Conservation (phyloP, 495 filamentous ascomycete species). For the Podospora australis region DNA sequence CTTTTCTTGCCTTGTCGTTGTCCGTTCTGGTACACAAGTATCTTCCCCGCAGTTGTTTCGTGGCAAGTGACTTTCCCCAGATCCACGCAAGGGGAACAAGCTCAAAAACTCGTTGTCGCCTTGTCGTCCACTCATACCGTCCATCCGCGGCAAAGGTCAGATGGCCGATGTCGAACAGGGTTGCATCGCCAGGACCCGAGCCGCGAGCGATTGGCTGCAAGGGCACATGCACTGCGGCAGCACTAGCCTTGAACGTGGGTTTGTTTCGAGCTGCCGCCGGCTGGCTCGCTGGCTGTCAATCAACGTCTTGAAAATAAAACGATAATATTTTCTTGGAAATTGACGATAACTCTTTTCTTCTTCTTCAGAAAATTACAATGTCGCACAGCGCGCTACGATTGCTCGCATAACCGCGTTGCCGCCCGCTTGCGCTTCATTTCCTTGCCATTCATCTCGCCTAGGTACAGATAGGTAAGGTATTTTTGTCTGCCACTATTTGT, state of each 20-base stretch:
- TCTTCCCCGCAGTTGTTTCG: not conserved
- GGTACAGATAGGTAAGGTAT: not conserved
- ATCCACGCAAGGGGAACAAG: conserved; percentile 9
- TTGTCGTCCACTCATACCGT: conserved; percentile 21
- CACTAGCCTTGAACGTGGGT: not conserved
- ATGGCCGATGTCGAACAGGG: conserved; percentile 18
- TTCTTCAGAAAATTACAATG: not conserved
- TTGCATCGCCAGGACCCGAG: conserved; percentile 12
- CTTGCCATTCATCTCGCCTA: not conserved
- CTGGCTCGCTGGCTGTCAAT: no score
- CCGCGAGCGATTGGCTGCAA: conserved; percentile 22
- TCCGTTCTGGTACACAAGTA: no score
- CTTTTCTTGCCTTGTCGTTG: not conserved
- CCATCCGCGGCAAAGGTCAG: conserved; percentile 16
- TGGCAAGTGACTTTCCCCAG: conserved; percentile 5
- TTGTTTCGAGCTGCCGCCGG: no score
- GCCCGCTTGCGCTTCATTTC: not conserved
- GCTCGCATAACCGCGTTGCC: not conserved
- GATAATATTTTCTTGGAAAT: not conserved
- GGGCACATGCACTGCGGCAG: no score
- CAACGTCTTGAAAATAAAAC: no score
- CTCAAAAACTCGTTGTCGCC: conserved; percentile 7
- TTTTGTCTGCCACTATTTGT: not conserved
- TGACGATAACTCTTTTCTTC: not conserved
- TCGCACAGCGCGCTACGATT: not conserved